phyloP scores from a whole-genome alignment of 2,329 filamentous ascomycete genomes.

The Sporothrix mexicana region DNA sequence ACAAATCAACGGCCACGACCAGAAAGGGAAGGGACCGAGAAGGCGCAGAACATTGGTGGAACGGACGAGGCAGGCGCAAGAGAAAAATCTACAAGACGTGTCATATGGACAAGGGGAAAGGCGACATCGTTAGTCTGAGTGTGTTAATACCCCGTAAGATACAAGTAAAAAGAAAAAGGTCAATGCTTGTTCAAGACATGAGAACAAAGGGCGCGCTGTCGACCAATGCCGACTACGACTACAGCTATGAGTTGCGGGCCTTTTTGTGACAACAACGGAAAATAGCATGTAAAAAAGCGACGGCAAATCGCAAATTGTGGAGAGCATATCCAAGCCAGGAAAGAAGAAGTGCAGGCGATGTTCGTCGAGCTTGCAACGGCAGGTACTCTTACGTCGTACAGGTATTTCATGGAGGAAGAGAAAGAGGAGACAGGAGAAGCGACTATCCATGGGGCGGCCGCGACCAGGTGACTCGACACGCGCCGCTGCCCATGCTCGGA shows the following conservation, averaged over 20 bases:
- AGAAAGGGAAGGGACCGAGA: conserved; percentile 5
- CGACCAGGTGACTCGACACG: conserved; percentile 9
- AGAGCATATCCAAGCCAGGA: not conserved
- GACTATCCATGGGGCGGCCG: not conserved
- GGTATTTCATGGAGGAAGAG: not conserved
- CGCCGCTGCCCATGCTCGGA: not conserved
- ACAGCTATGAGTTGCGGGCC: not conserved
- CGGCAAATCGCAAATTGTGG: conserved; percentile 24
- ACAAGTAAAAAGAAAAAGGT: not conserved
- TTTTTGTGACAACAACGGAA: not conserved
- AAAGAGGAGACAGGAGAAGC: not conserved
- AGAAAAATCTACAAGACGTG: conserved; percentile 3
- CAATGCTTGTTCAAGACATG: conserved; percentile 14
- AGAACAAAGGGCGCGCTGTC: conserved; percentile 19
- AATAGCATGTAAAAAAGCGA: not conserved
- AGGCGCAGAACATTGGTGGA: not conserved
- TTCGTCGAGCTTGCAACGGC: not conserved
- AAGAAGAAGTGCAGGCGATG: not conserved
- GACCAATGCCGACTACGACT: conserved; percentile 1
- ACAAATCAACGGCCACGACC: conserved; percentile 17
- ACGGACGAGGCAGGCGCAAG: not conserved
- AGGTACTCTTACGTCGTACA: not conserved
- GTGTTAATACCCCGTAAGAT: conserved; percentile 20
- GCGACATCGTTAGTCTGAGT: conserved; percentile 12
- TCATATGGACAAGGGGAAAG: conserved; percentile 19